Base-by-base conservation (phyloP, 805 yeast species). In the Kregervanrija pseudodelftensis region DNA sequence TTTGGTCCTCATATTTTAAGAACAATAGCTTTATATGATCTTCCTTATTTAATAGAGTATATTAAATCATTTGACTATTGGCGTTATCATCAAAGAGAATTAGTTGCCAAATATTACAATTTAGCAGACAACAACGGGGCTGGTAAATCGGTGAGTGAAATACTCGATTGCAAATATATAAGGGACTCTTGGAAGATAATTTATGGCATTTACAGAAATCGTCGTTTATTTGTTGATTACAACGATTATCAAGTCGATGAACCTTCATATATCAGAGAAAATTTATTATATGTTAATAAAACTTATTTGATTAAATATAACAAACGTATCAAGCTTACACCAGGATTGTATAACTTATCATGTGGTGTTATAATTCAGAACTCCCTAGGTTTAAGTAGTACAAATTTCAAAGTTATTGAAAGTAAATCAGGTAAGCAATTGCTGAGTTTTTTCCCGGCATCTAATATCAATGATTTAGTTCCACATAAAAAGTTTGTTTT, bases 381-480 rank as follows among this genome's bases (percentile, higher is more conserved):
- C 47, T 77, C 76, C 1, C 63, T 67, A 42, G 85, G 85, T 0
- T 58, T 80, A 28, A 83, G 82, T 2, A 77, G 82, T 12, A 75
- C 80, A 13, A 70, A 71, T 51, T 79, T 79, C 50, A 75, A 70
- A 50, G 64, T 79, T 8, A 54, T 57, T 14, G 47, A 60, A 31
- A 56, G 60, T 22, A 56, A 56, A 2, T 50, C 58, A 2, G 61
- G 61, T 8, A 53, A 61, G 12, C 55, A 54, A 15, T 48, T 65
- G 17, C 63, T 71, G 42, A 66, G 70, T 1, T 77, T 71, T 46
- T 77, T 72, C 52, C 81, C 84, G 1, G 80, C 85, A 0, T 66
- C 76, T 0, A 73, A 76, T 50, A 73, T 80, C 37, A 72, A 71
- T 42, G 84, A 79, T 11, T 65, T 80, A 17, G 60, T 78, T n/a